Evolutionary conservation across 805 yeast species (phyloP).

Genomic region (Cyberlindnera lachancei): DNA sequence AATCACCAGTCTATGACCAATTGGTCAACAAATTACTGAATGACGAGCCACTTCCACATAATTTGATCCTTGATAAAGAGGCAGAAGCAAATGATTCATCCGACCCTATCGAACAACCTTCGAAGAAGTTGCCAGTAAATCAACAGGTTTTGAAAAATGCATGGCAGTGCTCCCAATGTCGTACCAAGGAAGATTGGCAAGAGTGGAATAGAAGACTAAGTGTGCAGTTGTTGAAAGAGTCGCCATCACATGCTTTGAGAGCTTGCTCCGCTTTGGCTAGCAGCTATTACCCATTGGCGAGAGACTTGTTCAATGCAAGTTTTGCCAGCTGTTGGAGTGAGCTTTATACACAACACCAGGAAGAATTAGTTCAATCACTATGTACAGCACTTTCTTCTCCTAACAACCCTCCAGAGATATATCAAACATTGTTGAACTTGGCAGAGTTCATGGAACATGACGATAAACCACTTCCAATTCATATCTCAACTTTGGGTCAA

Average conservation of each 20-base stretch:
- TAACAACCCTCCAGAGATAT: constrained; percentile 91
- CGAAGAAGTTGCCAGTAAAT: constrained; percentile 67
- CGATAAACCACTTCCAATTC: constrained; percentile 86
- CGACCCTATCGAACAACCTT: constrained; percentile 56
- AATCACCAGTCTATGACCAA: constrained; percentile 71
- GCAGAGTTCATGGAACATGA: constrained; percentile 98
- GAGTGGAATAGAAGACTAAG: constrained; percentile 91
- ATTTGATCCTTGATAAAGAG: constrained; percentile 61
- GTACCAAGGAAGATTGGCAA: constrained; percentile 95
- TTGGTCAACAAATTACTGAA: constrained; percentile 69
- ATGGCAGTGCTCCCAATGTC: constrained; percentile 87
- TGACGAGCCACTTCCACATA: constrained; percentile 82
- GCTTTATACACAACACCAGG: constrained; percentile 80
- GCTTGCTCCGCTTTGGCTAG: constrained; percentile 90
- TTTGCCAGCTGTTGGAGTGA: constrained; percentile 96
- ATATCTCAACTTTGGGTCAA: constrained; percentile 82
- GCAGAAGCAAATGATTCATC: constrained; percentile 27
- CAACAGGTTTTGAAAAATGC: constrained; percentile 61
- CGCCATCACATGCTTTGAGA: constrained; percentile 89
- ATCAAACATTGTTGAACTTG: constrained; percentile 78
- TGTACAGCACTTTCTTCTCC: constrained; percentile 85
- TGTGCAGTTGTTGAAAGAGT: constrained; percentile 79
- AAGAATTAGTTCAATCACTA: constrained; percentile 77
- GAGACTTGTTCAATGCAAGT: constrained; percentile 87
- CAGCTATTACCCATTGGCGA: constrained; percentile 80